Evolutionary conservation across 148 eudicot species (phyloP).

Genomic region (Camellia granthamiana): DNA sequence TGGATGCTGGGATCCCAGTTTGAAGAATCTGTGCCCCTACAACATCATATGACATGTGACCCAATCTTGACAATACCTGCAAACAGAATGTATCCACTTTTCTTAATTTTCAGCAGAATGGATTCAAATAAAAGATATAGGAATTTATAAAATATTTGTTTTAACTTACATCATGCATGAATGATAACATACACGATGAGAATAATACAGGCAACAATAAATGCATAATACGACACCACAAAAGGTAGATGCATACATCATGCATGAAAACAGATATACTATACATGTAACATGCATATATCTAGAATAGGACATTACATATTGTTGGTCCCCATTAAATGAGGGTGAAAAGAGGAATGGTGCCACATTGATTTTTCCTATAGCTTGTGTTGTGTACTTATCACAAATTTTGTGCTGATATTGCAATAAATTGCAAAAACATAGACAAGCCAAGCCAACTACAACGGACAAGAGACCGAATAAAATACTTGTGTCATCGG

Average conservation of each 20-base stretch:
- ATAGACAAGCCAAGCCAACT: not conserved
- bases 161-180: not conserved
- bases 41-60: constrained; percentile 93
- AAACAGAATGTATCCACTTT: not conserved
- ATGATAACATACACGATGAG: not conserved
- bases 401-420: not conserved
- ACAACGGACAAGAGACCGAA: not conserved
- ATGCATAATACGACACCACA: not conserved
- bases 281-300: not conserved
- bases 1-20: constrained; percentile 89
- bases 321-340: not conserved
- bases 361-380: not conserved
- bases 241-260: not conserved
- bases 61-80: constrained; percentile 85
- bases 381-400: not conserved
- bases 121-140: not conserved
- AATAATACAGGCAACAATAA: not conserved
- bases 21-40: constrained; percentile 93
- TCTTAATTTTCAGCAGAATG: not conserved
- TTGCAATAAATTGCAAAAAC: not conserved
- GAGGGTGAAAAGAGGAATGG: too few species aligned
- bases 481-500: not conserved
- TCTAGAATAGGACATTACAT: not conserved
- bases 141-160: not conserved
- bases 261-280: not conserved